These are phyloP conservation scores for Penicillium soppii DNA, from an alignment of 495 filamentous ascomycete genomes.

Conservation along the genomic window DNA sequence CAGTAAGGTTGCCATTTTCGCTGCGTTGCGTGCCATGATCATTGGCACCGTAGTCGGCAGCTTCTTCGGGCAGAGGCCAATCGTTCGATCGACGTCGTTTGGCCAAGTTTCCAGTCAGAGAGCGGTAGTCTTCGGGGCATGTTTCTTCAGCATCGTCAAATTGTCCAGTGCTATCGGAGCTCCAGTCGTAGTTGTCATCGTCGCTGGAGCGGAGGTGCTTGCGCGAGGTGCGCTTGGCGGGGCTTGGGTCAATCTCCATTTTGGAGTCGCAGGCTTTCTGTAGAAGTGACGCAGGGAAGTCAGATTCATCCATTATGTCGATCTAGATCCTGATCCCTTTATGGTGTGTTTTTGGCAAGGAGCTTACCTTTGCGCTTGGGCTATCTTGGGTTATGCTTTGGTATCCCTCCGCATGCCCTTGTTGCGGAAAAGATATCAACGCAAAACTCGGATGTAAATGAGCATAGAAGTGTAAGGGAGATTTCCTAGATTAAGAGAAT, in stretches of 20 bases:
- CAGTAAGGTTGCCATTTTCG: constrained; percentile 5
- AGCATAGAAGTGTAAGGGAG: background rate
- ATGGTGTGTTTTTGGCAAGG: constrained; percentile 9
- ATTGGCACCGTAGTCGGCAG: constrained; percentile 21
- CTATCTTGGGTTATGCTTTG: background rate
- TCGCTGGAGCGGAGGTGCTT: constrained; percentile 32
- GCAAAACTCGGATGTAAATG: background rate
- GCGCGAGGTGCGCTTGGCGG: constrained; percentile 26
- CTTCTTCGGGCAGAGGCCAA: constrained; percentile 45
- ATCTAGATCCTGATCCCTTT: background rate
- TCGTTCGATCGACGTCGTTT: constrained; percentile 50
- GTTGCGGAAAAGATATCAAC: constrained; percentile 5
- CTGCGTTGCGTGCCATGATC: constrained; percentile 11
- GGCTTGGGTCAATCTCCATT: constrained; percentile 16
- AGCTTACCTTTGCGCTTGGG: constrained; percentile 15
- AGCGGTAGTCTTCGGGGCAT: constrained; percentile 20
- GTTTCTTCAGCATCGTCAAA: constrained; percentile 46
- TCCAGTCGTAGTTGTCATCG: constrained; percentile 20
- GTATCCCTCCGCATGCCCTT: constrained; percentile 24
- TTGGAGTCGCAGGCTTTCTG: constrained; percentile 7
- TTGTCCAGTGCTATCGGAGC: constrained; percentile 37
- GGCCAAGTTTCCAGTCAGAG: constrained; percentile 29
- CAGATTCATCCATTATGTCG: constrained; percentile 6
- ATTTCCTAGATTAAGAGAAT: too few relatives aligned
- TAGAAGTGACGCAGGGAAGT: constrained; percentile 3